Evolutionary conservation across 441 rosid genomes (phyloP).

Genomic region (Syzygium syzygioides): DNA sequence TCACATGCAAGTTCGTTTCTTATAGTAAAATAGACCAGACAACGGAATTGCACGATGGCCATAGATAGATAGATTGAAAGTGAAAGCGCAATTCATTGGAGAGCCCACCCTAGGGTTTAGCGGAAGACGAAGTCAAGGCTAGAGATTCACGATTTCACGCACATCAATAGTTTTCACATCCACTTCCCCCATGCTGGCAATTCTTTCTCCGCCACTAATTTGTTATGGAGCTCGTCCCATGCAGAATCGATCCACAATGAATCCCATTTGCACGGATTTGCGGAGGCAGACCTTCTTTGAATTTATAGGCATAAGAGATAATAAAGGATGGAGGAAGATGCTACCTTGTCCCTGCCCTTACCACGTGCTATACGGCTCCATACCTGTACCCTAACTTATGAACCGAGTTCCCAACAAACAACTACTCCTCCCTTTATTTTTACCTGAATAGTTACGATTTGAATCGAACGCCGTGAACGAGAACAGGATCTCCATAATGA

Average conservation of each 20-base stretch:
- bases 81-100: neutral
- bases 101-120: neutral
- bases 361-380: neutral
- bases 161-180: neutral
- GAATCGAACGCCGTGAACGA: neutral
- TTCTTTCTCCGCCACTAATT: neutral
- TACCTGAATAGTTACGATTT: accelerated
- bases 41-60: neutral
- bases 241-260: neutral
- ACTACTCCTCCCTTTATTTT: too few species aligned
- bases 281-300: neutral
- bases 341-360: neutral
- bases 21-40: neutral
- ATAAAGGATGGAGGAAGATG: neutral
- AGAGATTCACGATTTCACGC: neutral
- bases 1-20: neutral
- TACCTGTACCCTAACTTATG: neutral
- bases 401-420: neutral
- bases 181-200: neutral
- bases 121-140: neutral
- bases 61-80: neutral
- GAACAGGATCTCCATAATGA: neutral
- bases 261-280: neutral
- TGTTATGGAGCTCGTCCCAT: neutral
- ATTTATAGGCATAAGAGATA: neutral